phyloP scores from a whole-genome alignment of 805 yeast species.

The Candida hispaniensis region DNA sequence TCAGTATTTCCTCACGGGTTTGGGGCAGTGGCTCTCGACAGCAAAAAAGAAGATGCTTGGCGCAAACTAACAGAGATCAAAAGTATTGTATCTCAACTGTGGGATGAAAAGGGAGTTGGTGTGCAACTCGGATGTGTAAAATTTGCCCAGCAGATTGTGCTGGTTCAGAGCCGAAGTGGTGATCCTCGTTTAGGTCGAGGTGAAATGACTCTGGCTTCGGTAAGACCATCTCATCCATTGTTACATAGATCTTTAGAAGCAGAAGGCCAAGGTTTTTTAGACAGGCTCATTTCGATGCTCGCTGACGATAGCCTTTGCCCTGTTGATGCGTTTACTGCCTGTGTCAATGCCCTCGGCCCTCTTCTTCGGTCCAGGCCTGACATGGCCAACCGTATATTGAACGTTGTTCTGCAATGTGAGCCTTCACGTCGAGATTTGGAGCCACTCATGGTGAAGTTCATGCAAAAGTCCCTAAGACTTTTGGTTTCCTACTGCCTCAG shows the following conservation, averaged over 20 bases:
- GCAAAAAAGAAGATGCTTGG: slow-evolving; percentile 43
- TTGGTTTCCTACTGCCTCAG: slow-evolving; percentile 9
- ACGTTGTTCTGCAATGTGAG: slow-evolving; percentile 1
- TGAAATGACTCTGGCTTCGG: slow-evolving; percentile 41
- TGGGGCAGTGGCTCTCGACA: slow-evolving; percentile 32
- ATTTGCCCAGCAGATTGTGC: slow-evolving; percentile 51
- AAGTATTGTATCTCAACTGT: slow-evolving; percentile 45
- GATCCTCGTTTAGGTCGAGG: slow-evolving; percentile 27
- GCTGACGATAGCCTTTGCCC: slow-evolving; percentile 39
- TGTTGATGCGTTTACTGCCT: slow-evolving; percentile 47
- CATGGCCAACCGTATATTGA: slow-evolving; percentile 29
- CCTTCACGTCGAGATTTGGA: too few relatives aligned
- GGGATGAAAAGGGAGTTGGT: slow-evolving; percentile 40
- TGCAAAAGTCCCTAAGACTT: slow-evolving; percentile 12
- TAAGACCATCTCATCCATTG: slow-evolving; percentile 52
- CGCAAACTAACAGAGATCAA: slow-evolving; percentile 44
- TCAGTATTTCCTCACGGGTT: slow-evolving; percentile 38
- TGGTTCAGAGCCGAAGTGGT: slow-evolving; percentile 40
- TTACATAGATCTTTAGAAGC: slow-evolving; percentile 49
- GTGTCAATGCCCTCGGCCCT: slow-evolving; percentile 51
- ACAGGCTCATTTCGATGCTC: slow-evolving; percentile 47
- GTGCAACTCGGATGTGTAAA: slow-evolving; percentile 61
- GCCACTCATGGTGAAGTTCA: slow-evolving; percentile 5
- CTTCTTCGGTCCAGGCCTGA: slow-evolving; percentile 35
- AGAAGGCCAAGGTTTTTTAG: slow-evolving; percentile 62